Evolutionary conservation across 2,329 filamentous ascomycete species (phyloP).

Genomic region (Cercospora janseana): DNA sequence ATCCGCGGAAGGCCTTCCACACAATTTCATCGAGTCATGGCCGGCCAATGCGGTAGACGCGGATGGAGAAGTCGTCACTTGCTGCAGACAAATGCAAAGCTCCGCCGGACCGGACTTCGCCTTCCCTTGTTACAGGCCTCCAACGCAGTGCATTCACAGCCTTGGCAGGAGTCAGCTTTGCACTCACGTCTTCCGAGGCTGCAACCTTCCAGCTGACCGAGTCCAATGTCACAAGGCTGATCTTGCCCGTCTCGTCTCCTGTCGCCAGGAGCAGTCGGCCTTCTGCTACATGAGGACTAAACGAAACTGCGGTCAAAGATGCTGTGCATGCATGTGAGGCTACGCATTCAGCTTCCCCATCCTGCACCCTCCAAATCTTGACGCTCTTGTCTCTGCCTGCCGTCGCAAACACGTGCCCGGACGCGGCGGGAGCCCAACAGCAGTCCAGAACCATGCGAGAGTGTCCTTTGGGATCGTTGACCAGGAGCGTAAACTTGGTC

Average conservation of each 20-base stretch:
- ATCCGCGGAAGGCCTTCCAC: too few relatives aligned
- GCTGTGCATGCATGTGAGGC: slow-evolving; percentile 29
- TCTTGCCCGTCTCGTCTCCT: slow-evolving; percentile 33
- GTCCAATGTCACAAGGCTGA: slow-evolving; percentile 23
- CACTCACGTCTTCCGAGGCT: slow-evolving; percentile 13
- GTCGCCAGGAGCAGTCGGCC: slow-evolving; percentile 25
- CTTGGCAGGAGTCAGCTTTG: slow-evolving; percentile 25
- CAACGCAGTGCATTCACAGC: slow-evolving; percentile 35
- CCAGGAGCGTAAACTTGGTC: slow-evolving; percentile 56
- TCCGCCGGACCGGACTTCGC: neutral
- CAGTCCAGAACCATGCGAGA: slow-evolving; percentile 88
- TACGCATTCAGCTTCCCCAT: slow-evolving; percentile 26
- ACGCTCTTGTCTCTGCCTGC: slow-evolving; percentile 86
- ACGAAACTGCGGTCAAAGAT: slow-evolving; percentile 39
- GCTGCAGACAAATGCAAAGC: slow-evolving; percentile 39
- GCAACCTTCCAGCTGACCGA: slow-evolving; percentile 16
- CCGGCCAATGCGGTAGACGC: slow-evolving; percentile 36
- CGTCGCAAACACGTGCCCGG: slow-evolving; percentile 67
- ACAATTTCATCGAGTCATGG: too few relatives aligned
- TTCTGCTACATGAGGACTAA: slow-evolving; percentile 14
- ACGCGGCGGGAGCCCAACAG: slow-evolving; percentile 66
- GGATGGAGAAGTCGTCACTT: slow-evolving; percentile 44
- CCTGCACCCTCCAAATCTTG: slow-evolving; percentile 54
- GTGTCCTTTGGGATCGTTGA: slow-evolving; percentile 79
- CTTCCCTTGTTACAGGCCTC: slow-evolving; percentile 27